Base-by-base conservation (phyloP, 2,329 filamentous ascomycete species). In the Didymellaceae sp. region DNA sequence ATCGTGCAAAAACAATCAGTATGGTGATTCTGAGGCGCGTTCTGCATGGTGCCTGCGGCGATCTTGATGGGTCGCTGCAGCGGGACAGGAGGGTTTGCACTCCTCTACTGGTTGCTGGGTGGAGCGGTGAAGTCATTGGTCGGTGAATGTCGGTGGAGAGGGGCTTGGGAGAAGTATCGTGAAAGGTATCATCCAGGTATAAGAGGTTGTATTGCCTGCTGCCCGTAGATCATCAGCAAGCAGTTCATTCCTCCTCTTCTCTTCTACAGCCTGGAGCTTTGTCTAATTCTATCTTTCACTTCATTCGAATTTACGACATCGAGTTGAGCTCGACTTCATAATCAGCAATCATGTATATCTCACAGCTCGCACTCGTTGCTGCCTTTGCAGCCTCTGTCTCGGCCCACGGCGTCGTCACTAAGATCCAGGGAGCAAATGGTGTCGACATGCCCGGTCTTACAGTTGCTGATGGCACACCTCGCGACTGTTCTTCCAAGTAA, bases 391-490 rank as follows among this genome's bases (percentile, higher is more conserved):
- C 74, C 53, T 74, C 77, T 59, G 77, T 78, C 60, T 80, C 80
- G 31, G 82, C 80, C 32, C 84, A 87, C 69, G 83, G 83, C 65
- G 74, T 85, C 21, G 75, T 86, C 57, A 79, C 80, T 57, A 72
- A 78, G 21, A 76, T 86, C 57, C 70, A 78, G 52, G 84, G 84
- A 35, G 82, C 83, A 56, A 87, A 87, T 59, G 80, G 80, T 45
- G 83, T 86, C 28, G 77, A 66, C 49, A 86, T 87, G 83, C 82
- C 84, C 14, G 84, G 81, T 62, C 77, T 86, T 34, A 80, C 62
- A 78, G 81, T 88, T 50, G 78, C 79, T 35, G 85, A 88, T 54
- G 85, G 85, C 61, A 88, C 86, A 54, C 86, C 85, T 40, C 84
- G 86, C 63, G 85, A 88, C 73, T 88, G 86, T 73, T 78, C 82